Evolutionary conservation across 257 asterid species (phyloP).

Genomic region (Buddleja alternifolia): DNA sequence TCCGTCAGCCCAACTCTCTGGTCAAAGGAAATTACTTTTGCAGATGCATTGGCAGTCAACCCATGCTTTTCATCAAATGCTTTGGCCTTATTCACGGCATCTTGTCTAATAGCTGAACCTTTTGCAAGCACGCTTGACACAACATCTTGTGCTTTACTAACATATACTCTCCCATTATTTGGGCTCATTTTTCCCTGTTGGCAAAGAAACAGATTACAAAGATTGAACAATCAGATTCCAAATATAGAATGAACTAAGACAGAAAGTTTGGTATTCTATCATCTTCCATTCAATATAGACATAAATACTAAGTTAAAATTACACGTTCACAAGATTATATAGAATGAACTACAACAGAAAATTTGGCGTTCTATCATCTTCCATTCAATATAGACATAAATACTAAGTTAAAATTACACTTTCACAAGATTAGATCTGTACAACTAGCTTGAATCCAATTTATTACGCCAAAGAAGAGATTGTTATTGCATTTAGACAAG

Average conservation of each 20-base stretch:
- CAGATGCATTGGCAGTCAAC: slow-evolving; percentile 93
- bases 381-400: slow-evolving; percentile 5
- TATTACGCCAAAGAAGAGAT: background rate
- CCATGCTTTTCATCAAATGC: slow-evolving; percentile 94
- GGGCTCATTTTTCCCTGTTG: slow-evolving; percentile 60
- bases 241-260: background rate
- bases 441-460: too few species aligned
- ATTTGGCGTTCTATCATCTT: background rate
- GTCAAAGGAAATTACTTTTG: slow-evolving; percentile 80
- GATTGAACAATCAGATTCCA: slow-evolving; percentile 21
- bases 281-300: slow-evolving; percentile 5
- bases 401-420: too few species aligned
- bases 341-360: background rate
- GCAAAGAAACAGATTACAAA: slow-evolving; percentile 15
- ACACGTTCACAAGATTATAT: too few species aligned
- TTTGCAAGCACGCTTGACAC: slow-evolving; percentile 88
- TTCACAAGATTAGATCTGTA: too few species aligned
- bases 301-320: slow-evolving; percentile 12
- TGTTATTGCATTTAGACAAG: background rate
- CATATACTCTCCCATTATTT: slow-evolving; percentile 53
- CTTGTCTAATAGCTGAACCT: slow-evolving; percentile 89
- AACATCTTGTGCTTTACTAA: slow-evolving; percentile 91
- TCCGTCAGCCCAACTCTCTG: slow-evolving; percentile 83
- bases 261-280: background rate
- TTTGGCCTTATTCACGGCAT: slow-evolving; percentile 91